Base-by-base conservation (phyloP, 2,329 filamentous ascomycete species). In the Alternaria hordeiaustralica region DNA sequence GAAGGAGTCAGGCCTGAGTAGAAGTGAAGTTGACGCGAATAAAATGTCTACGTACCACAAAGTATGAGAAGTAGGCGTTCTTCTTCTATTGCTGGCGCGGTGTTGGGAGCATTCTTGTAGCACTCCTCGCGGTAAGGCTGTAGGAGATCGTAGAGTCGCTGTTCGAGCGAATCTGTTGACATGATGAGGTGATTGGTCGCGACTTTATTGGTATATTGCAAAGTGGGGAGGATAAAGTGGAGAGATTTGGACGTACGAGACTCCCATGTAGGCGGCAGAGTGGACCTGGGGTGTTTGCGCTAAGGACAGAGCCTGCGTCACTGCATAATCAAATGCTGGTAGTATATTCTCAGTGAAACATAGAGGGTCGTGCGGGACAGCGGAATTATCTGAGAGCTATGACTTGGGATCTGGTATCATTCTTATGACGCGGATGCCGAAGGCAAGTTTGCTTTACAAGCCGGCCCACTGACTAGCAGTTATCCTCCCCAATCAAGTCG, bases 21-120 rank as follows among this genome's bases (percentile, higher is more conserved):
- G 41, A 7, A 7, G 25, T 43, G n/a, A 21, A 13, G 18, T n/a
- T 18, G 18, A 13, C 13, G 11, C 13, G 23, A 7, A 8, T 30
- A 25, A 20, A n/a, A 25, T 11, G 30, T 26, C 21, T 25, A 33
- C 54, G 12, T 49, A 61, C 61, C 54, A n/a, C 54, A 67, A 4
- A 67, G 41, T n/a, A 58, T 51, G 3, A 61, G 15, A 5, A 53
- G 36, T 13, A 57, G 54, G 30, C 56, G 51, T 20, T 65, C 56
- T n/a, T 51, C 47, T 33, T 51, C 26, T 51, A 15, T 9, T 21
- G 28, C 43, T 6, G 46, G 15, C 8, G 11, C n/a, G 26, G 11
- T 43, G 2, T 41, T 26, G 15, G 15, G 15, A 23, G 25, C 6
- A n/a, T 26, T 23, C 18, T 51, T 51, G 30, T 25, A 60, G 15